A percentile compares a stretch with the other conserved stretches of the same genome.
These are phyloP conservation scores for Thalassiosira livingstoniorum DNA, from an alignment of 352 stramenopile species.

Conservation along the genomic window DNA sequence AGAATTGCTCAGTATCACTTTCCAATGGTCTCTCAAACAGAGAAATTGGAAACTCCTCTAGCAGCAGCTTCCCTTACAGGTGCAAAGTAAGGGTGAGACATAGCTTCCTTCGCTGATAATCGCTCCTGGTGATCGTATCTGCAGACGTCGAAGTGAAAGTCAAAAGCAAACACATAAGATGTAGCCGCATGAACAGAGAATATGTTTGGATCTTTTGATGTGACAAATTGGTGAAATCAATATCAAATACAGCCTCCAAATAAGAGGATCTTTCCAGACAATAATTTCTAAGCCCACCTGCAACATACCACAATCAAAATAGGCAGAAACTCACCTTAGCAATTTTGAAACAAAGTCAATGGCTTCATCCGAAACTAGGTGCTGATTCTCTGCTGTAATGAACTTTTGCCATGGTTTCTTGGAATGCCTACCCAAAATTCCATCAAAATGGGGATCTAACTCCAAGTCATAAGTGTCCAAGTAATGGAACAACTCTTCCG, in stretches of 20 bases:
- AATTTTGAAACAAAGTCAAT: conserved; percentile 95
- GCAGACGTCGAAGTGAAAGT: no score
- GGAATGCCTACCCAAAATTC: conserved; percentile 95
- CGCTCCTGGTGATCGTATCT: conserved; percentile 95
- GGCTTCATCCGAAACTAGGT: conserved; percentile 94
- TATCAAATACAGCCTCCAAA: not conserved
- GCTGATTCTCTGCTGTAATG: conserved; percentile 97
- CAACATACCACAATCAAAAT: no score
- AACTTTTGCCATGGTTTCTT: conserved; percentile 99
- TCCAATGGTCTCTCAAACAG: not conserved
- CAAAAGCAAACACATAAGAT: not conserved
- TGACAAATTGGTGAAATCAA: not conserved
- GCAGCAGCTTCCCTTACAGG: conserved; percentile 87
- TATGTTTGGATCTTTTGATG: not conserved
- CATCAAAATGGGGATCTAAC: conserved; percentile 98
- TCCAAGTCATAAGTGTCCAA: conserved; percentile 99
- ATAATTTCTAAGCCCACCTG: no score
- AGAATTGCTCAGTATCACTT: not conserved
- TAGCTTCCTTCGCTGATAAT: conserved; percentile 97
- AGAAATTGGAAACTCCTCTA: conserved; percentile 40
- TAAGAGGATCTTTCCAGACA: no score
- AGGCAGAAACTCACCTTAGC: conserved; percentile 70
- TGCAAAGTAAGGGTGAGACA: conserved; percentile 98
- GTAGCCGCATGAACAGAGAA: conserved; percentile 12
- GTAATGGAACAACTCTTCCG: conserved; percentile 98